These are phyloP conservation scores for Septoria linicola DNA, from an alignment of 2,329 filamentous ascomycete species.

Conservation along the genomic window DNA sequence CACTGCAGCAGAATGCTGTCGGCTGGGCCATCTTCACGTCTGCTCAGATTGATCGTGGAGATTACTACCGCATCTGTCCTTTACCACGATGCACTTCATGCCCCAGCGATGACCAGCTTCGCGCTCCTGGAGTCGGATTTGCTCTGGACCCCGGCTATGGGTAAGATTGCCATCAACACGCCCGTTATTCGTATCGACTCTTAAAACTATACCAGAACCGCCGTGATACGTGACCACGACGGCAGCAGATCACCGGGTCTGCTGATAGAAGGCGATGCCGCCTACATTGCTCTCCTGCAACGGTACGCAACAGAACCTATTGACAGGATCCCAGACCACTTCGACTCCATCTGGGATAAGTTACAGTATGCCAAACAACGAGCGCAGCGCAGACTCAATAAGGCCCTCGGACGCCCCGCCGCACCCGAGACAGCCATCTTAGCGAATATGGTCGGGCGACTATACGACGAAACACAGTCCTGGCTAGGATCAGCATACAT, in stretches of 20 bases:
- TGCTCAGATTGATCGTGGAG: no score
- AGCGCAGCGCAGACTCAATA: not conserved
- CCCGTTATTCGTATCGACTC: not conserved
- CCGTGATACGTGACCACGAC: not conserved
- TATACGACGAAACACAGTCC: not conserved
- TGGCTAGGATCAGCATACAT: not conserved
- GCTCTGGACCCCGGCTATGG: not conserved
- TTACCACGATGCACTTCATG: not conserved
- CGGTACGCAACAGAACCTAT: not conserved
- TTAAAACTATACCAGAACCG: not conserved
- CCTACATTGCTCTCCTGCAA: not conserved
- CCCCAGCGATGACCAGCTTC: not conserved
- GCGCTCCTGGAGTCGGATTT: not conserved
- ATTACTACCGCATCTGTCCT: not conserved
- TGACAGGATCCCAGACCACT: not conserved
- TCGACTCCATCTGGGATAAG: not conserved
- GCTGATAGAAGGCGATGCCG: not conserved
- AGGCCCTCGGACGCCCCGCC: not conserved
- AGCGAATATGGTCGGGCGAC: not conserved
- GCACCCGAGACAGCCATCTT: not conserved
- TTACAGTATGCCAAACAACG: not conserved
- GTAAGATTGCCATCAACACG: not conserved
- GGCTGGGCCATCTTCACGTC: no score
- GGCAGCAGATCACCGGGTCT: no score
- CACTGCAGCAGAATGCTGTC: slow-evolving; percentile 4